phyloP scores from a whole-genome alignment of 2,329 filamentous ascomycete species.

The Ophiostoma quercus region DNA sequence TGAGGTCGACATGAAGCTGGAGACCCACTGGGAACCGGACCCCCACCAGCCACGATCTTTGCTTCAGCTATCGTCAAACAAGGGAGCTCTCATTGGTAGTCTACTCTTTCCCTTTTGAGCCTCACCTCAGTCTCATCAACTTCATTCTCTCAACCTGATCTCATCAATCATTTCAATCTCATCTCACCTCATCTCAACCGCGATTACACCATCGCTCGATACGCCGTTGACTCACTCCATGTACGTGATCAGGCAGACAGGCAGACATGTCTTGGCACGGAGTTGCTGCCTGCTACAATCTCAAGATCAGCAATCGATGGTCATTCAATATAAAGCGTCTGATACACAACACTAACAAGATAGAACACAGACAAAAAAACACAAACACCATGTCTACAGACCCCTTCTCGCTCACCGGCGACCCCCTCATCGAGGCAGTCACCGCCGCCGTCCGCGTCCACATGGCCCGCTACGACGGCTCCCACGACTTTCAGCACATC shows the following conservation, averaged over 20 bases:
- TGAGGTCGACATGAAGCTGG: background rate
- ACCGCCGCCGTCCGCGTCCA: conserved; percentile 62
- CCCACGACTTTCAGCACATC: conserved; percentile 84
- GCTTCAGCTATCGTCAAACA: background rate
- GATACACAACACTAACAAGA: too few species aligned
- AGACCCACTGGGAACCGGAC: background rate
- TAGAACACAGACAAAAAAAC: background rate
- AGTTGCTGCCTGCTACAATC: background rate
- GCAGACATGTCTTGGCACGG: background rate
- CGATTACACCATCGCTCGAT: background rate
- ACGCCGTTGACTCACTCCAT: background rate
- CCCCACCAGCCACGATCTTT: background rate
- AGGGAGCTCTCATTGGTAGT: background rate
- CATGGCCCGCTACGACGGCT: conserved; percentile 75
- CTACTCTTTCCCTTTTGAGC: conserved; percentile 8
- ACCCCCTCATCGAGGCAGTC: conserved; percentile 50
- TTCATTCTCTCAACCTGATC: too few species aligned
- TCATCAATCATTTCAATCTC: too few species aligned
- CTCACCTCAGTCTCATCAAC: background rate
- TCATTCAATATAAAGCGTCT: too few species aligned
- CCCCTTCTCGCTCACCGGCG: conserved; percentile 32
- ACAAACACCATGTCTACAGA: background rate
- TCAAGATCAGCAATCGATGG: background rate
- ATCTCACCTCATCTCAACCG: background rate
- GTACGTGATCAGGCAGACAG: background rate